These are phyloP conservation scores for Vanderwaltozyma polyspora DNA, from an alignment of 805 yeast species.

Conservation along the genomic window DNA sequence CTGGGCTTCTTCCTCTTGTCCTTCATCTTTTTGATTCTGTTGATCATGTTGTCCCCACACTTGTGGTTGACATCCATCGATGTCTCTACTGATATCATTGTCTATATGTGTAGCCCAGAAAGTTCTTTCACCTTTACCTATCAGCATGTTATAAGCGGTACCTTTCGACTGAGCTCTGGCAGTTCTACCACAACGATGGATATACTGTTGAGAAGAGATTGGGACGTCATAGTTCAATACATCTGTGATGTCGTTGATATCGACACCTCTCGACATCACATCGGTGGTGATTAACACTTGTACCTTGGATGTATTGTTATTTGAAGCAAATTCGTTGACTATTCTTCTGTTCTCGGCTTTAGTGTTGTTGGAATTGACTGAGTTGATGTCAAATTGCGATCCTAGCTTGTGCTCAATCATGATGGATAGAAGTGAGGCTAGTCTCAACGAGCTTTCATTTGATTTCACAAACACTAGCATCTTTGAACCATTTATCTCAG, in stretches of 20 bases:
- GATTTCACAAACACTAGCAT: conserved; percentile 26
- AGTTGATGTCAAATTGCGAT: conserved; percentile 24
- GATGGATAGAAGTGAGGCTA: conserved; percentile 40
- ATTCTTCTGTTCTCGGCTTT: conserved; percentile 42
- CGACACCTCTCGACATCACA: conserved; percentile 91
- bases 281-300: conserved; percentile 66
- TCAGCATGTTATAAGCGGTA: conserved; percentile 57
- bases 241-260: conserved; percentile 53
- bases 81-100: conserved; percentile 42
- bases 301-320: conserved; percentile 32
- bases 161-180: conserved; percentile 86
- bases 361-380: conserved; percentile 50
- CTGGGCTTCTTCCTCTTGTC: conserved; percentile 3
- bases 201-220: conserved; percentile 76
- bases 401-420: conserved; percentile 9
- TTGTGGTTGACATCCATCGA: conserved; percentile 25
- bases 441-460: conserved; percentile 78
- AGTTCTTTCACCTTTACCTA: conserved; percentile 67
- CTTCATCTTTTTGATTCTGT: conserved; percentile 2
- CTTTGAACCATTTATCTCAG: conserved; percentile 6
- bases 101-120: conserved; percentile 45
- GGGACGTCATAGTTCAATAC: conserved; percentile 92
- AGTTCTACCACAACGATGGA: conserved; percentile 94
- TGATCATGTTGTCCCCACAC: too few species aligned
- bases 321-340: conserved; percentile 44